Evolutionary conservation across 257 asterid species (phyloP), one percentile per base, ranked within the genome.

Genomic region (Lycium ferocissimum): DNA sequence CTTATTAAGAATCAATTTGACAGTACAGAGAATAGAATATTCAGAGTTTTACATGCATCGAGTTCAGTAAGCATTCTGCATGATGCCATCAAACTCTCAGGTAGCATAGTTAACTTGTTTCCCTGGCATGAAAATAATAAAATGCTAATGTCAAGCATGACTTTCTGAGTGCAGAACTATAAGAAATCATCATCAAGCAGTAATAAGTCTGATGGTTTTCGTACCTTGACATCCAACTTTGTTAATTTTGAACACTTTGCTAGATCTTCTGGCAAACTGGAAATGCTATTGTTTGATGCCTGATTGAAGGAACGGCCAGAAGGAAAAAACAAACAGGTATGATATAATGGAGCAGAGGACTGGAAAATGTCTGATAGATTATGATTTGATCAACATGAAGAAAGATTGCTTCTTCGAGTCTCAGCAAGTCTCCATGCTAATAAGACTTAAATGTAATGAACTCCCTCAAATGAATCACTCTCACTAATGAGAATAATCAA

Each of bases 221-320:
- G 57, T 91, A 97, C 99, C 98, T 97, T 97, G 22, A 94, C 84
- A 67, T 97, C 98, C 88, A 94, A 87, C 90, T 95, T 97, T 47
- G 86, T 85, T 84, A 96, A 87, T 81, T 94, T 95, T 79, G 93
- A 91, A 91, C 98, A 97, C 86, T 91, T 92, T 81, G 90, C 89
- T 80, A 97, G 92, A 87, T 94, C 98, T 86, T 91, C 99, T 20
- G 98, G 97, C 91, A 97, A 92, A 90, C 91, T 85, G 89, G 96
- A 89, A 86, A 97, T 91, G 86, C 80, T 92, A 87, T 95, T 97
- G 90, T 95, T 94, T 80, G 99, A 93, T 88, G 93, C 99, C 99
- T 94, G 94, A 83, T 89, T 86, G 80, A 86, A 90, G 49, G 63
- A 76, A 76, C 26, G 53, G 65, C 1, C 26, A 76, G 47, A 51